These are phyloP conservation scores for Dryas alaskensis DNA, from an alignment of 306 rosid genomes.

Conservation along the genomic window DNA sequence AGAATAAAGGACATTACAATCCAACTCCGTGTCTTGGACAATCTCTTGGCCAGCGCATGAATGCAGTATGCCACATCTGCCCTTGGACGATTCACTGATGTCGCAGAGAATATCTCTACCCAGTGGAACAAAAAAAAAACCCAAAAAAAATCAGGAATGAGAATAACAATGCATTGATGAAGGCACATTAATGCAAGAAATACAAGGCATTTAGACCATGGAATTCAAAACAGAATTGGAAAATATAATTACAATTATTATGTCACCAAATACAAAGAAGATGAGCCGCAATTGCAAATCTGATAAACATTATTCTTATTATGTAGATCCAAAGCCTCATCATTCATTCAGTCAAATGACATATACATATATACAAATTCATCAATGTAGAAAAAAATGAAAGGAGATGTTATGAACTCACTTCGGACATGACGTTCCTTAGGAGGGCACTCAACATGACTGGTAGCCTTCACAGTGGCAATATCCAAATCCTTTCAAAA, in stretches of 20 bases:
- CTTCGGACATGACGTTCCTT: constrained; percentile 94
- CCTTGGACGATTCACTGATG: constrained; percentile 72
- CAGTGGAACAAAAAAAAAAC: constrained; percentile 8
- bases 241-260: neutral
- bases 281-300: neutral
- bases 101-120: constrained; percentile 70
- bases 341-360: neutral
- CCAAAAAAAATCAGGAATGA: neutral
- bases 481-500: constrained; percentile 76
- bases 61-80: constrained; percentile 93
- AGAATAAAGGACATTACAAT: constrained; percentile 44
- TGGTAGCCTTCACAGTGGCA: constrained; percentile 90
- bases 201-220: neutral
- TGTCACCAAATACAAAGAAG: neutral
- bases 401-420: constrained; percentile 35
- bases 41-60: constrained; percentile 68
- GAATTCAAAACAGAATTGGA: neutral
- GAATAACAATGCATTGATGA: neutral
- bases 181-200: neutral
- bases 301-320: neutral
- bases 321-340: neutral
- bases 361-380: neutral
- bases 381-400: neutral
- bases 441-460: constrained; percentile 85
- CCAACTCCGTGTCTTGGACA: constrained; percentile 82